These are phyloP conservation scores for Corrigiola litoralis DNA, from an alignment of 179 eudicot genomes.

Conservation along the genomic window DNA sequence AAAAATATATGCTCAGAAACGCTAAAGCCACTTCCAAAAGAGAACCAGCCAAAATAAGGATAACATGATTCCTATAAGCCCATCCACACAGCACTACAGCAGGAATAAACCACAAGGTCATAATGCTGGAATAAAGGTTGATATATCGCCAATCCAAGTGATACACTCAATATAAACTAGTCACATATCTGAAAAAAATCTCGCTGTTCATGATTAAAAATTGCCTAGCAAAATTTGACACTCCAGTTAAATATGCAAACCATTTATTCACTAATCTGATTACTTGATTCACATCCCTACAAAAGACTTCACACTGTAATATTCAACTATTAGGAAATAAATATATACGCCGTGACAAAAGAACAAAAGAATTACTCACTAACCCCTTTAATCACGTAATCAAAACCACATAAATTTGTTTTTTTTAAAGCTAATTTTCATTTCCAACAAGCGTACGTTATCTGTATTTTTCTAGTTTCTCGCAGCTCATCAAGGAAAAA, in stretches of 20 bases:
- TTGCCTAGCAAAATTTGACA: not conserved
- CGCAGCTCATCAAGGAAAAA: too few relatives aligned
- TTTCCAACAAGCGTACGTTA: too few relatives aligned
- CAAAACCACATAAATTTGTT: too few relatives aligned
- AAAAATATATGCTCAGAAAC: constrained; percentile 11
- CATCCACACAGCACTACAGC: not conserved
- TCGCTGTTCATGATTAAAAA: not conserved
- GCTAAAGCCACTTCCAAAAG: constrained; percentile 7
- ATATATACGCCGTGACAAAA: not conserved
- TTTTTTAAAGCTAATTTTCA: too few relatives aligned
- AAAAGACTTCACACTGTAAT: not conserved
- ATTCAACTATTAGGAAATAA: not conserved
- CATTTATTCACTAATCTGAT: not conserved
- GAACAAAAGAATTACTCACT: too few relatives aligned
- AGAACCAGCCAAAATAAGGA: not conserved
- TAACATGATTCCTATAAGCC: not conserved
- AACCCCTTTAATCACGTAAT: too few relatives aligned
- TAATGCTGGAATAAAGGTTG: not conserved
- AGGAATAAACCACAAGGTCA: constrained; percentile 2
- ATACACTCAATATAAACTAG: not conserved
- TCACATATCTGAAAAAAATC: too few relatives aligned
- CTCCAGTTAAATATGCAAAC: not conserved
- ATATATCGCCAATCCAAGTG: not conserved
- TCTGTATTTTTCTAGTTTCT: too few relatives aligned
- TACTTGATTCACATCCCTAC: not conserved